These are phyloP conservation scores for Brassica incana DNA, from an alignment of 345 rosid genomes.

Conservation along the genomic window DNA sequence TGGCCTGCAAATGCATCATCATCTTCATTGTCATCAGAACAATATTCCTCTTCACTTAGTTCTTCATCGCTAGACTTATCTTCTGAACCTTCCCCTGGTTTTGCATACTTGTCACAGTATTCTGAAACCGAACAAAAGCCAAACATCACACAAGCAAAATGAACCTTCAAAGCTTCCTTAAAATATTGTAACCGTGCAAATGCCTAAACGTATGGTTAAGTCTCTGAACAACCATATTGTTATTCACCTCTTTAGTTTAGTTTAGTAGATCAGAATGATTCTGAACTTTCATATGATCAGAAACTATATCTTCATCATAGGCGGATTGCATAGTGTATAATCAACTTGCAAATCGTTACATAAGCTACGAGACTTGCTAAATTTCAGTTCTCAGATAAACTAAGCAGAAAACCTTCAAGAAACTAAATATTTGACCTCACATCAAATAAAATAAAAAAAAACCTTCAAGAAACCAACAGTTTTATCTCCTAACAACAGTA, in stretches of 20 bases:
- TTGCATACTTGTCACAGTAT: constrained; percentile 85
- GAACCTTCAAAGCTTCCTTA: neutral
- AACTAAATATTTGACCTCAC: neutral
- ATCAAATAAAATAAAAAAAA: neutral
- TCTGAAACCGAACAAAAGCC: constrained; percentile 42
- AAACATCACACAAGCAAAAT: constrained; percentile 7
- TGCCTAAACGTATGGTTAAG: neutral
- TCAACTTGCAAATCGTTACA: neutral
- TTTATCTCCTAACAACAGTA: neutral
- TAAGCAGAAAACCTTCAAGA: neutral
- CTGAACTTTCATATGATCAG: neutral
- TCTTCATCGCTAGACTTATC: constrained; percentile 88
- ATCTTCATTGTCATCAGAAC: constrained; percentile 57
- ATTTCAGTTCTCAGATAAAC: neutral
- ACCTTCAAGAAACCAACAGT: neutral
- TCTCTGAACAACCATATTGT: neutral
- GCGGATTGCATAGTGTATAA: neutral
- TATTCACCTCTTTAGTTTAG: neutral
- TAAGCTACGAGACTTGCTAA: neutral
- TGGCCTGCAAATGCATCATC: constrained; percentile 66
- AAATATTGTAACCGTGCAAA: neutral
- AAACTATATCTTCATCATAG: neutral
- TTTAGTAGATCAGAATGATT: neutral
- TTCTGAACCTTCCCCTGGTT: constrained; percentile 66
- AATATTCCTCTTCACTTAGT: constrained; percentile 77